A percentile compares a stretch with the other conserved stretches of the same genome.
Conservation (phyloP, 495 filamentous ascomycete species). For the Hyaloscypha hepaticicola region DNA sequence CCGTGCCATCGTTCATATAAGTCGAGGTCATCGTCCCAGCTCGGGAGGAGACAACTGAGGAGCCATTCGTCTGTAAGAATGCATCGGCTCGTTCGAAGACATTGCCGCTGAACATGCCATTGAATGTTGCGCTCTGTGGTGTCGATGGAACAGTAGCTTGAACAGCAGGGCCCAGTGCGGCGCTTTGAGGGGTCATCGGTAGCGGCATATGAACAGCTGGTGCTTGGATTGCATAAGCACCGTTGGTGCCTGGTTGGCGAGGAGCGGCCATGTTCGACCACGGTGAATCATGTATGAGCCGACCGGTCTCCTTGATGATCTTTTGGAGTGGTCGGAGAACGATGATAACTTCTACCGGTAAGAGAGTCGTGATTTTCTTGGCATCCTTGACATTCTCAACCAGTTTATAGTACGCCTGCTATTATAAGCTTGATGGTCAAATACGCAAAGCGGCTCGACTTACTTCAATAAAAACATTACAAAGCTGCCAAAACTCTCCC, state of each 20-base stretch:
- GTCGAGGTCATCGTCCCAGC: conserved; percentile 33
- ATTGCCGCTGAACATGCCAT: conserved; percentile 64
- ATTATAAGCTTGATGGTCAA: neutral
- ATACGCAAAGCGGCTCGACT: conserved; percentile 10
- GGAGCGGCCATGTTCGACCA: conserved; percentile 52
- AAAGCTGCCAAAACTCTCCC: conserved; percentile 77
- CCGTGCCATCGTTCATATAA: conserved; percentile 28
- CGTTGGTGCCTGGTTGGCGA: conserved; percentile 17
- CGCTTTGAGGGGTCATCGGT: conserved; percentile 71
- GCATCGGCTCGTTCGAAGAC: conserved; percentile 75
- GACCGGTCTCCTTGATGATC: conserved; percentile 70
- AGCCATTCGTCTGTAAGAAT: conserved; percentile 54
- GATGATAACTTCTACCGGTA: conserved; percentile 65
- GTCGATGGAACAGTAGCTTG: conserved; percentile 86
- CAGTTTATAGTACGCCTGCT: conserved; percentile 67
- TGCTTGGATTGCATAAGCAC: conserved; percentile 27
- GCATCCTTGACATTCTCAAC: conserved; percentile 69
- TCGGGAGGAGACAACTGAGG: conserved; percentile 23
- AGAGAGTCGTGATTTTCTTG: conserved; percentile 55
- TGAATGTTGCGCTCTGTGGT: conserved; percentile 63
- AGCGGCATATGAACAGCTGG: conserved; percentile 38
- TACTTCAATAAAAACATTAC: conserved; percentile 68
- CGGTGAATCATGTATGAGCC: conserved; percentile 71
- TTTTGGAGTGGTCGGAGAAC: conserved; percentile 75
- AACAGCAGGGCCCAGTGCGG: conserved; percentile 82